phyloP scores from a whole-genome alignment of 2,329 filamentous ascomycete genomes.

The Aspergillus viridinutans region DNA sequence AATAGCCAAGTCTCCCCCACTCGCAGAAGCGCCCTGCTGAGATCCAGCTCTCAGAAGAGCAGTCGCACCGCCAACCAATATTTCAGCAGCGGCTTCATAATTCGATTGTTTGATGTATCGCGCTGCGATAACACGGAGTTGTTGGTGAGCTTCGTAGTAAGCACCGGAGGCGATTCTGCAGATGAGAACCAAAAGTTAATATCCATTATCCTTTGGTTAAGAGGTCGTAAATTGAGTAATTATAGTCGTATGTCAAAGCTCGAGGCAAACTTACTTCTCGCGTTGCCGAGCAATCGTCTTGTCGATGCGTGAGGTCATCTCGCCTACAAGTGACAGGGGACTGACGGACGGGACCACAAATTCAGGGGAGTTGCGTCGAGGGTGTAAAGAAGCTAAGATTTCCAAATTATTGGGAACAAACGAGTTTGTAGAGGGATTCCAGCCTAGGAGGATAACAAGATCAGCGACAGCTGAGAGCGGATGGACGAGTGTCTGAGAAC shows the following conservation, averaged over 20 bases:
- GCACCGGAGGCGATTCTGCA: slow-evolving; percentile 79
- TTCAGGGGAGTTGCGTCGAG: neutral
- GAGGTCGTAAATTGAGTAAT: neutral
- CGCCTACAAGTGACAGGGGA: slow-evolving; percentile 4
- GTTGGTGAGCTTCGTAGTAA: slow-evolving; percentile 97
- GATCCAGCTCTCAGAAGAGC: slow-evolving; percentile 60
- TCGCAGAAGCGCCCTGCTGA: slow-evolving; percentile 88
- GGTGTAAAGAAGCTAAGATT: neutral
- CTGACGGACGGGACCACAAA: neutral
- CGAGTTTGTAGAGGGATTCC: neutral
- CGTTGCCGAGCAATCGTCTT: slow-evolving; percentile 73
- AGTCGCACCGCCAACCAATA: slow-evolving; percentile 77
- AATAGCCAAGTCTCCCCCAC: slow-evolving; percentile 82
- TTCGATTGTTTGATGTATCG: slow-evolving; percentile 87
- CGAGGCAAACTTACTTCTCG: slow-evolving; percentile 56
- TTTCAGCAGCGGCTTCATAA: slow-evolving; percentile 80
- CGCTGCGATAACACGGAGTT: slow-evolving; percentile 89
- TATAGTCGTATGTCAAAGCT: neutral
- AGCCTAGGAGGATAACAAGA: neutral
- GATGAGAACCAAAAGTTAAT: slow-evolving; percentile 13
- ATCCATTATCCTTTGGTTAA: neutral
- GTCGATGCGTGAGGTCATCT: slow-evolving; percentile 52
- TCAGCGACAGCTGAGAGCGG: neutral
- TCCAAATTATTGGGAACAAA: neutral
- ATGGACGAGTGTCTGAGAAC: slow-evolving; percentile 2